Conservation (phyloP, 495 filamentous ascomycete species). For the Penicillium lagena region DNA sequence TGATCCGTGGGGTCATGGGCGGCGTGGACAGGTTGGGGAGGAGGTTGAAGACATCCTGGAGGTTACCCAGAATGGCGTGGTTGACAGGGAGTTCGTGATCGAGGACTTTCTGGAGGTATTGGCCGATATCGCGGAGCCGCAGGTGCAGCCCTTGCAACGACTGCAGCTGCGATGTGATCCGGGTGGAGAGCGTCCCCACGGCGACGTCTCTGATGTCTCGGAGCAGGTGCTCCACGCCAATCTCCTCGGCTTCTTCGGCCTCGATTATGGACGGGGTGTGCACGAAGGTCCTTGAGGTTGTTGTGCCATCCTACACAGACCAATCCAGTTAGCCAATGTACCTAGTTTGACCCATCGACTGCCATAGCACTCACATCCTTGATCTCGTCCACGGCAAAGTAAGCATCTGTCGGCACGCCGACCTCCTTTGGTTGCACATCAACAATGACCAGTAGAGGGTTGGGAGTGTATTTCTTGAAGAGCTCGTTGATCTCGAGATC, state of each 20-base stretch:
- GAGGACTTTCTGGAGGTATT: slow-evolving; percentile 93
- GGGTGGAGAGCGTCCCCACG: slow-evolving; percentile 95
- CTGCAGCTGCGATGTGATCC: slow-evolving; percentile 95
- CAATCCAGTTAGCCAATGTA: neutral
- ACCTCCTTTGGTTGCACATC: slow-evolving; percentile 98
- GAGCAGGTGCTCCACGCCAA: slow-evolving; percentile 95
- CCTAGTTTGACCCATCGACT: neutral
- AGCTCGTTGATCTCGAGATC: slow-evolving; percentile 99
- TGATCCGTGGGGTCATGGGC: slow-evolving; percentile 42
- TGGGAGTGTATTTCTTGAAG: slow-evolving; percentile 97
- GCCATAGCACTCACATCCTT: slow-evolving; percentile 72
- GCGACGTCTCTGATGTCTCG: slow-evolving; percentile 97
- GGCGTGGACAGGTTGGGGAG: slow-evolving; percentile 94
- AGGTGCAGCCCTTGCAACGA: slow-evolving; percentile 95
- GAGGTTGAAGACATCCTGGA: slow-evolving; percentile 98
- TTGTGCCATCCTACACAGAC: slow-evolving; percentile 77
- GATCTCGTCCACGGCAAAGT: slow-evolving; percentile 99
- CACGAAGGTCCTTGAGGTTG: slow-evolving; percentile 94
- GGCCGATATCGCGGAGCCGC: slow-evolving; percentile 88
- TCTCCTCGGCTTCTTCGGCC: slow-evolving; percentile 97
- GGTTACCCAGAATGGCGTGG: slow-evolving; percentile 93
- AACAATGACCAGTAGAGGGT: slow-evolving; percentile 93
- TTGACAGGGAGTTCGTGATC: slow-evolving; percentile 90
- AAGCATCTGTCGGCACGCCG: slow-evolving; percentile 95
- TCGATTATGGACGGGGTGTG: slow-evolving; percentile 99